Conservation (phyloP, 1,139 yeast species). For the Entelexis paramagnoliae region DNA sequence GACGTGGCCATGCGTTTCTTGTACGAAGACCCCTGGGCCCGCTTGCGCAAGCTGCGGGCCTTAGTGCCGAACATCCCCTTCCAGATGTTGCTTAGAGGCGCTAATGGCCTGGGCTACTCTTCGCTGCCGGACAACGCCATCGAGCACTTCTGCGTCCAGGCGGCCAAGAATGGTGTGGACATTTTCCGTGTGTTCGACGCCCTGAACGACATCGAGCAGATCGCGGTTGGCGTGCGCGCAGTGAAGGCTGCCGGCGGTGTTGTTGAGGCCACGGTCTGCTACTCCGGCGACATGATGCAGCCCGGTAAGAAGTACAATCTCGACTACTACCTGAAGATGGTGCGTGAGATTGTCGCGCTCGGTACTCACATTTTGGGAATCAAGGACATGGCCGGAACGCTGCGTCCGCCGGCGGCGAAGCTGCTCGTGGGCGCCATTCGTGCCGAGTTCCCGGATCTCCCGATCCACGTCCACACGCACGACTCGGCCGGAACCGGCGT, state of each 20-base stretch:
- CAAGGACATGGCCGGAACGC: conserved; percentile 99
- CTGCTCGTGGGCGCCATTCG: conserved; percentile 70
- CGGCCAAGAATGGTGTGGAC: conserved; percentile 92
- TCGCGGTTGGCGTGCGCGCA: conserved; percentile 95
- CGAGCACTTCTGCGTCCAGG: conserved; percentile 90
- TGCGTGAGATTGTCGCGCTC: conserved; percentile 75
- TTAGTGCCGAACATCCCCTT: conserved; percentile 96
- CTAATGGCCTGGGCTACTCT: conserved; percentile 97
- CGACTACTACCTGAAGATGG: conserved; percentile 73
- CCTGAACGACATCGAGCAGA: conserved; percentile 88
- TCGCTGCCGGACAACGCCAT: conserved; percentile 97
- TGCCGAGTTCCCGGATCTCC: conserved; percentile 79
- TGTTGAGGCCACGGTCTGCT: conserved; percentile 95
- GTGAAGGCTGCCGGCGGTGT: conserved; percentile 98
- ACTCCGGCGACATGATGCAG: conserved; percentile 96
- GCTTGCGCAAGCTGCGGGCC: conserved; percentile 76
- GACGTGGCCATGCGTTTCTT: conserved; percentile 97
- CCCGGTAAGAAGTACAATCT: conserved; percentile 92
- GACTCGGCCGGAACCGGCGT: conserved; percentile 99
- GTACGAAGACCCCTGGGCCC: conserved; percentile 98
- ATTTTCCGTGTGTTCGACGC: conserved; percentile 97
- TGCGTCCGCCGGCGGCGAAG: conserved; percentile 90
- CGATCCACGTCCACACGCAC: conserved; percentile 97
- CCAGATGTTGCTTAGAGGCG: conserved; percentile 98
- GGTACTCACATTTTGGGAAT: conserved; percentile 97